phyloP scores from a whole-genome alignment of 2,329 filamentous ascomycete species.

The Tolypocladium amazonense region DNA sequence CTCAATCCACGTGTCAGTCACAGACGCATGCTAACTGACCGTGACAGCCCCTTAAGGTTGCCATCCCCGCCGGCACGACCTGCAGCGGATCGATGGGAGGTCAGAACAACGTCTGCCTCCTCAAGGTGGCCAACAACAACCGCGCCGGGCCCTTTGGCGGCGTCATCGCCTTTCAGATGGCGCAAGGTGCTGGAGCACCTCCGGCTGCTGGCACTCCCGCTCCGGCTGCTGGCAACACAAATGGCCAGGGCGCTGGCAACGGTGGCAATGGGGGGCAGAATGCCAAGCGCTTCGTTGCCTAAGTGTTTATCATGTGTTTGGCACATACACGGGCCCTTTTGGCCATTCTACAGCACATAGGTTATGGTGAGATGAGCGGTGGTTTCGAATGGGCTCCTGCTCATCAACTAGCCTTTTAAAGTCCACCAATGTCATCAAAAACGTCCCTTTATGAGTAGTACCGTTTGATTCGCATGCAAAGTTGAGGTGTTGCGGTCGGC shows the following conservation, averaged over 20 bases:
- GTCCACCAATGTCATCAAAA: too few relatives aligned
- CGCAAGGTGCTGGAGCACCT: background rate
- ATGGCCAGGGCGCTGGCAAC: background rate
- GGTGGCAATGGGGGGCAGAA: background rate
- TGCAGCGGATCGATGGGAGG: conserved; percentile 24
- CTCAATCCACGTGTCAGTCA: background rate
- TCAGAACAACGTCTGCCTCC: conserved; percentile 25
- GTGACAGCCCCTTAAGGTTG: conserved; percentile 19
- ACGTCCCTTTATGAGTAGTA: too few relatives aligned
- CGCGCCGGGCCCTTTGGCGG: conserved; percentile 30
- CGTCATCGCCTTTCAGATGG: conserved; percentile 28
- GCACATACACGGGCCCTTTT: background rate
- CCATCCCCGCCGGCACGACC: conserved; percentile 25
- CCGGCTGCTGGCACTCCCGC: background rate
- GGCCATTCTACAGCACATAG: background rate
- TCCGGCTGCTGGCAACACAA: background rate
- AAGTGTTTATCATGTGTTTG: background rate
- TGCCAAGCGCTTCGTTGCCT: background rate
- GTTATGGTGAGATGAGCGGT: background rate
- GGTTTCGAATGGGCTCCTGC: background rate
- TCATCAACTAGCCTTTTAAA: too few relatives aligned
- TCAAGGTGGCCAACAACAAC: conserved; percentile 32
- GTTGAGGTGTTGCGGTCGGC: too few relatives aligned
- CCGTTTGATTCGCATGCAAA: too few relatives aligned
- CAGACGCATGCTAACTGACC: background rate